A percentile compares a stretch with the other conserved stretches of the same genome.
Evolutionary conservation across 192 early-diverging fungal species (phyloP).

Genomic region (Umbelopsis vinacea): DNA sequence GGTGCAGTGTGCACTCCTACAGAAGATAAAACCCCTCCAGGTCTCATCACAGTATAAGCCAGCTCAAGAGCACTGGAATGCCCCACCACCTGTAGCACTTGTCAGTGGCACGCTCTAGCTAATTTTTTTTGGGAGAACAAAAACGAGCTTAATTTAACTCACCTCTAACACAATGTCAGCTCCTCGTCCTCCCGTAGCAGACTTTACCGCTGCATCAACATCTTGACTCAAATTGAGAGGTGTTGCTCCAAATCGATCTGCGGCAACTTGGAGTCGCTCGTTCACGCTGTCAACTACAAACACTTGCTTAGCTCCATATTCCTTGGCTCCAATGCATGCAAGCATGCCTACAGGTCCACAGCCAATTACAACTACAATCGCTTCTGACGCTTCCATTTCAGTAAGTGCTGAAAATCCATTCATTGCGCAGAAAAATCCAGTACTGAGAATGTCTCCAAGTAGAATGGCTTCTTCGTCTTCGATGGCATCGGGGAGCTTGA

Average conservation of each 20-base stretch:
- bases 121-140: background rate
- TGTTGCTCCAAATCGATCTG: constrained; percentile 41
- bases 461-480: constrained; percentile 51
- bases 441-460: constrained; percentile 57
- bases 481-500: constrained; percentile 40
- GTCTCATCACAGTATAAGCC: constrained; percentile 49
- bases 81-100: constrained; percentile 46
- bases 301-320: constrained; percentile 43
- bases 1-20: constrained; percentile 56
- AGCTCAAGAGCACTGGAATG: constrained; percentile 44
- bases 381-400: constrained; percentile 18
- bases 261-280: constrained; percentile 48
- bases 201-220: constrained; percentile 21
- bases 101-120: background rate
- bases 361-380: constrained; percentile 52
- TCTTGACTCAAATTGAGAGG: constrained; percentile 31
- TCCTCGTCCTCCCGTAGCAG: constrained; percentile 42
- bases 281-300: constrained; percentile 48
- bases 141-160: background rate
- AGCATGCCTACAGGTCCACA: constrained; percentile 62
- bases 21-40: constrained; percentile 56
- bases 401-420: constrained; percentile 47
- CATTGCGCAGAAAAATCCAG: constrained; percentile 58
- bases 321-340: constrained; percentile 44
- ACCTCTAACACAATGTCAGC: constrained; percentile 57